Evolutionary conservation across 768 basidiomycete genomes (phyloP), one percentile per base, ranked within the genome.

Genomic region (Rhizopogon vesiculosus): DNA sequence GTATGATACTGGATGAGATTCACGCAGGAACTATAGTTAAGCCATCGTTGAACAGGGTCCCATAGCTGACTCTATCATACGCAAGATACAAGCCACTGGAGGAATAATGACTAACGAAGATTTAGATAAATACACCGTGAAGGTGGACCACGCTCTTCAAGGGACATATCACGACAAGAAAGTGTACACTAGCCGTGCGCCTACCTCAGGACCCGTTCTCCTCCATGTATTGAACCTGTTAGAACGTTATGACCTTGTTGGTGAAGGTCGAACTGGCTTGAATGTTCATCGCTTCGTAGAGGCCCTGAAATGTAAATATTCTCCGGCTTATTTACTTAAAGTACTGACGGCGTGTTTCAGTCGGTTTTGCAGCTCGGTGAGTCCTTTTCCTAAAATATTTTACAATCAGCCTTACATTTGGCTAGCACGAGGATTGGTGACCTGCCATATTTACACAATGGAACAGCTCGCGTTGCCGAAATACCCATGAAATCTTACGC

Each of bases 201-300:
- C 97, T 5, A 86, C 89, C 8, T 88, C 88, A 10, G 95, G 96
- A 5, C 87, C 91, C 77, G 91, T 90, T n/a, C 73, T 98, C 42
- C 72, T 97, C 41, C 89, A 93, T 66, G 89, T 98, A 79, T 74
- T 98, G n/a, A 97, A 98, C 66, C 68, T 94, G 18, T 72, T 96
- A 45, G 94, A 97, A 65, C 77, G 79, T n/a, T 98, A 81, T 64
- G 73, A 78, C 51, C 63, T 77, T 39, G 69, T 81, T 35, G 60
- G 78, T 16, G 72, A 74, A 25, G 83, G 83, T 44, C 69, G 76
- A 59, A 85, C 78, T n/a, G 76, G 78, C 0, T 66, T 92, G 15
- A 89, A 84, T 59, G 76, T 82, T 3, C 97, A 98, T 68, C 78
- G 94, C 45, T 66, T 91, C 5, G 76, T 98, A 13, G 97, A 98